A percentile compares a stretch with the other conserved stretches of the same genome.
Conservation (phyloP, 116 monocot species). For the Thalassia testudinum region DNA sequence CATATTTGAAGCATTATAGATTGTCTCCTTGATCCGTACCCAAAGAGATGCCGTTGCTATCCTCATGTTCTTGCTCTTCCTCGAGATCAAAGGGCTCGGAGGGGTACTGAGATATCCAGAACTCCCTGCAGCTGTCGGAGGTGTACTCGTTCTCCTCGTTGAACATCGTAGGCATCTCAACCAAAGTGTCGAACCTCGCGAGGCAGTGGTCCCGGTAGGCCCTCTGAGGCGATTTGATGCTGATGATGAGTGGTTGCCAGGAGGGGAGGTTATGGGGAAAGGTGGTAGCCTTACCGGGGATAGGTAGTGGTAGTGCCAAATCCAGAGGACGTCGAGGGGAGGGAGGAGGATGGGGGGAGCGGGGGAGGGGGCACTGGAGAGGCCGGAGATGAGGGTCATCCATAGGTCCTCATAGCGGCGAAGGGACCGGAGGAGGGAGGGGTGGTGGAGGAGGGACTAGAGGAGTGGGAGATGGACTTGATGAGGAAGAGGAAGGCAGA, state of each 20-base stretch:
- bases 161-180: slow-evolving; percentile 61
- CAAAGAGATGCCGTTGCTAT: neutral
- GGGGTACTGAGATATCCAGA: slow-evolving; percentile 46
- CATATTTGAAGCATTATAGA: slow-evolving; percentile 13
- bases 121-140: slow-evolving; percentile 33
- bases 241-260: too few species aligned
- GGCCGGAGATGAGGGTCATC: slow-evolving; percentile 65
- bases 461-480: slow-evolving; percentile 20
- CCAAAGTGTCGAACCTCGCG: slow-evolving; percentile 45
- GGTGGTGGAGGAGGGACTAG: slow-evolving; percentile 9
- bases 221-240: too few species aligned
- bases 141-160: slow-evolving; percentile 84
- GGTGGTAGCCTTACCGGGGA: slow-evolving; percentile 17
- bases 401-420: slow-evolving; percentile 76
- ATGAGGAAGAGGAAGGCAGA: slow-evolving; percentile 71
- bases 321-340: too few species aligned
- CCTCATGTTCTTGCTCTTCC: slow-evolving; percentile 1
- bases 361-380: slow-evolving; percentile 10
- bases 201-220: too few species aligned
- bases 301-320: slow-evolving; percentile 87
- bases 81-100: slow-evolving; percentile 44
- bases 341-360: too few species aligned
- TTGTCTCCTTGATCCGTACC: slow-evolving; percentile 9
- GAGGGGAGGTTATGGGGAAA: neutral
- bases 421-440: slow-evolving; percentile 24